phyloP scores from a whole-genome alignment of 208 protist genomes.

The Herpetomonas samuelpessoai region DNA sequence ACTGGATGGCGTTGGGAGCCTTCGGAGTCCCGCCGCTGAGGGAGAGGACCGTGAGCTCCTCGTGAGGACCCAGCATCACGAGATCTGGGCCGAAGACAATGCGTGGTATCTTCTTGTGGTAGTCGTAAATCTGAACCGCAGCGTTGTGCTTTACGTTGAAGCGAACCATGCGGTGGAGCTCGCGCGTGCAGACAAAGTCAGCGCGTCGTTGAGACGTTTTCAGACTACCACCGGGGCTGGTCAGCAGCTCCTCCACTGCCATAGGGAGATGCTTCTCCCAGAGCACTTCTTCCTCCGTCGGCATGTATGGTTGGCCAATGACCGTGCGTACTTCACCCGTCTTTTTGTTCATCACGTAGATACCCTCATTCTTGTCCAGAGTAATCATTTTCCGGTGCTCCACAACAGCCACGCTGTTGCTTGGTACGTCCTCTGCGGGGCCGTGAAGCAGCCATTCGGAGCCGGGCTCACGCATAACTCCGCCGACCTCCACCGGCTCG shows the following conservation, averaged over 20 bases:
- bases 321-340: constrained; percentile 90
- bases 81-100: constrained; percentile 94
- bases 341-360: constrained; percentile 94
- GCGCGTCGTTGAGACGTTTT: constrained; percentile 23
- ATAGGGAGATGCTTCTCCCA: constrained; percentile 93
- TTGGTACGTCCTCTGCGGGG: constrained; percentile 91
- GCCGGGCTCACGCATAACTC: constrained; percentile 66
- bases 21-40: constrained; percentile 94
- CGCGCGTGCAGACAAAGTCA: constrained; percentile 32
- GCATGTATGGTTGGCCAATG: constrained; percentile 92
- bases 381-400: constrained; percentile 89
- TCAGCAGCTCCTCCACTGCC: constrained; percentile 91
- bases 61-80: constrained; percentile 94
- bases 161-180: constrained; percentile 84
- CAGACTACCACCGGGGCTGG: constrained; percentile 40
- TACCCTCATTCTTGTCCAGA: constrained; percentile 96
- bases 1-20: constrained; percentile 88
- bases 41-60: constrained; percentile 95
- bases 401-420: constrained; percentile 87
- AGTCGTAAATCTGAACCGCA: constrained; percentile 97
- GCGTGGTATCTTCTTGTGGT: constrained; percentile 76
- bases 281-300: constrained; percentile 92
- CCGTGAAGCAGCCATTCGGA: constrained; percentile 95
- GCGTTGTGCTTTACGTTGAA: constrained; percentile 96
- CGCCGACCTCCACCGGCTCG: constrained; percentile 65